Percentiles rank a stretch among this genome's conserved stretches.
Conservation (phyloP, 2,329 filamentous ascomycete species). For the Epichloe sylvatica region DNA sequence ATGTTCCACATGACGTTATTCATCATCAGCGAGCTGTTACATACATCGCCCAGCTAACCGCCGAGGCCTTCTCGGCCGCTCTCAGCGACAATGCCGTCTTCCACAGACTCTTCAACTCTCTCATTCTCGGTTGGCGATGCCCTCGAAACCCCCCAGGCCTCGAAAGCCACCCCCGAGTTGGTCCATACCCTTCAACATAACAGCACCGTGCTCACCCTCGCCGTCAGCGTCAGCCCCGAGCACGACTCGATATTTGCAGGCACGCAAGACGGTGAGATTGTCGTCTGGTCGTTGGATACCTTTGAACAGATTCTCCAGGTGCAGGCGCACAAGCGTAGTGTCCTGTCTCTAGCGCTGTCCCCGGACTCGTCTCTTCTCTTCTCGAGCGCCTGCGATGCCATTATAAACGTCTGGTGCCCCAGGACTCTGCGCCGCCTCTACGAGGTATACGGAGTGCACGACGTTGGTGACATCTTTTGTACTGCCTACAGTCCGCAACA, state of each 20-base stretch:
- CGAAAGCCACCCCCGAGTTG: slow-evolving; percentile 39
- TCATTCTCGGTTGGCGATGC: slow-evolving; percentile 5
- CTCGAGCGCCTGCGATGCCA: slow-evolving; percentile 83
- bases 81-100: not conserved
- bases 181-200: slow-evolving; percentile 63
- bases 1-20: not conserved
- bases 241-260: slow-evolving; percentile 78
- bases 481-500: slow-evolving; percentile 72
- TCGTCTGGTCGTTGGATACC: slow-evolving; percentile 79
- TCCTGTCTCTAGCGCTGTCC: slow-evolving; percentile 73
- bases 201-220: slow-evolving; percentile 70
- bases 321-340: slow-evolving; percentile 81
- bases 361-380: slow-evolving; percentile 64
- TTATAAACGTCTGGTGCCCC: slow-evolving; percentile 89
- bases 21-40: not conserved
- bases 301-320: slow-evolving; percentile 69
- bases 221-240: slow-evolving; percentile 65
- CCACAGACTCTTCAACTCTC: slow-evolving; percentile 1
- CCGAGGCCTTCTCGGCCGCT: not conserved
- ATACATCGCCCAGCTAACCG: not conserved
- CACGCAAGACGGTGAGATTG: slow-evolving; percentile 83
- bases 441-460: slow-evolving; percentile 85
- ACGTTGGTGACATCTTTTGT: slow-evolving; percentile 91
- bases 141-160: slow-evolving; percentile 8
- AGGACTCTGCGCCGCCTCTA: slow-evolving; percentile 61